These are phyloP conservation scores for Aphanomyces invadans DNA, from an alignment of 352 stramenopile species.

Conservation along the genomic window DNA sequence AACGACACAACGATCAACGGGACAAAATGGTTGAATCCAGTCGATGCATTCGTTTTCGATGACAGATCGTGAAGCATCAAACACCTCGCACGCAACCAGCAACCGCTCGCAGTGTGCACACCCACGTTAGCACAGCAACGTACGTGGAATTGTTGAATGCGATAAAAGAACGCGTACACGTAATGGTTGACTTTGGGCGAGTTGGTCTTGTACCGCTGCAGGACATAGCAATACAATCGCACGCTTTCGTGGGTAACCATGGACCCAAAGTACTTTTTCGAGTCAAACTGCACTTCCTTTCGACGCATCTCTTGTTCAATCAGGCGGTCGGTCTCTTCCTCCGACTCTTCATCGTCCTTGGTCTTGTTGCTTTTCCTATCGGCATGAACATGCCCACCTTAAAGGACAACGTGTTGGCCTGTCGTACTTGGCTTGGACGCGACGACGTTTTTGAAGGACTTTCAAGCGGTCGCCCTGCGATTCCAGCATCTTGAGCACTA, in stretches of 20 bases:
- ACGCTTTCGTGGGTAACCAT: conserved; percentile 76
- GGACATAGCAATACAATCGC: conserved; percentile 73
- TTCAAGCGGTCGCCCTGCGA: conserved; percentile 71
- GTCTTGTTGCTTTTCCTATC: conserved; percentile 36
- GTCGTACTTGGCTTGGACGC: neutral
- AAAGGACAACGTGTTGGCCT: too few species aligned
- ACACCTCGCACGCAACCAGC: too few species aligned
- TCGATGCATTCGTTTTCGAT: too few species aligned
- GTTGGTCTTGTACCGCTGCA: conserved; percentile 68
- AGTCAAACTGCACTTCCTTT: conserved; percentile 80
- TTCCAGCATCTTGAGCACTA: conserved; percentile 83
- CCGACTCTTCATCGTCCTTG: conserved; percentile 57
- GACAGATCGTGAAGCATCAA: too few species aligned
- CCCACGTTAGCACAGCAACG: too few species aligned
- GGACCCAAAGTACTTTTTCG: conserved; percentile 70
- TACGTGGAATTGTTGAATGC: conserved; percentile 73
- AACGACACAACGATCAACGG: neutral
- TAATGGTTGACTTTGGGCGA: conserved; percentile 81
- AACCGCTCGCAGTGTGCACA: neutral
- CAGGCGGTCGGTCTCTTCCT: conserved; percentile 67
- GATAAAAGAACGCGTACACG: conserved; percentile 84
- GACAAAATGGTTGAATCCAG: neutral
- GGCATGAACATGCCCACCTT: neutral
- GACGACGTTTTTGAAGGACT: conserved; percentile 56
- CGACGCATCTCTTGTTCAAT: conserved; percentile 77